Evolutionary conservation across 1,284 basidiomycete species (phyloP), one percentile per base, ranked within the genome.

Genomic region (Marasmius oreades): DNA sequence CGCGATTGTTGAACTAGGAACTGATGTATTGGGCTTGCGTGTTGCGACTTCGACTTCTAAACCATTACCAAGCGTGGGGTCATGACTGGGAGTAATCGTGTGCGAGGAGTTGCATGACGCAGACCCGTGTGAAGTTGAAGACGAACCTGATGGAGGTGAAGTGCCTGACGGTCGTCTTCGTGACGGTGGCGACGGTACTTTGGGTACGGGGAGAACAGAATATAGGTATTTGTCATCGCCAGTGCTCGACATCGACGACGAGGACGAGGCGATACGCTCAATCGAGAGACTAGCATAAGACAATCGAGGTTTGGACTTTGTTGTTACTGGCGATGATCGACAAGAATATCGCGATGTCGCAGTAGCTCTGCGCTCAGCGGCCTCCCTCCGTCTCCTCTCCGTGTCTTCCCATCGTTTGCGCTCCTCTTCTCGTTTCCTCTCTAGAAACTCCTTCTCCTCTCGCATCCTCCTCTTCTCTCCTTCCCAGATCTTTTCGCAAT

Each of bases 401-500:
- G 50, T 14, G 3, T 59, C 44, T 20, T 50, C 53, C 52, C 54
- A 59, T 50, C 37, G 37, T 45, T 28, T 48, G 54, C 63, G 64
- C 44, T 66, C 64, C 43, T 66, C 64, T 33, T 59, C 55, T 37
- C 61, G 59, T 55, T 59, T 65, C 52, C 67, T 67, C 58, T 73
- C 67, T 24, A 68, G 66, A 60, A 74, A 70, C 33, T 66, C 61
- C 64, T 56, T 68, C 59, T 57, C 68, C 66, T 62, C 65, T 47
- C 56, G 67, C 65, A 22, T 64, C 61, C 3, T 64, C 62, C 39
- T 69, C 71, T 51, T 58, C 67, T 68, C 51, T 64, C 63, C 56
- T 62, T 61, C 43, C 62, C 42, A 55, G 28, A 43, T 47, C 42
- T 42, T 59, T 52, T 51, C 57, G 20, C 52, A 46, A 11, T 52